phyloP scores from a whole-genome alignment of 305 asterid species.

The Andrographis paniculata region DNA sequence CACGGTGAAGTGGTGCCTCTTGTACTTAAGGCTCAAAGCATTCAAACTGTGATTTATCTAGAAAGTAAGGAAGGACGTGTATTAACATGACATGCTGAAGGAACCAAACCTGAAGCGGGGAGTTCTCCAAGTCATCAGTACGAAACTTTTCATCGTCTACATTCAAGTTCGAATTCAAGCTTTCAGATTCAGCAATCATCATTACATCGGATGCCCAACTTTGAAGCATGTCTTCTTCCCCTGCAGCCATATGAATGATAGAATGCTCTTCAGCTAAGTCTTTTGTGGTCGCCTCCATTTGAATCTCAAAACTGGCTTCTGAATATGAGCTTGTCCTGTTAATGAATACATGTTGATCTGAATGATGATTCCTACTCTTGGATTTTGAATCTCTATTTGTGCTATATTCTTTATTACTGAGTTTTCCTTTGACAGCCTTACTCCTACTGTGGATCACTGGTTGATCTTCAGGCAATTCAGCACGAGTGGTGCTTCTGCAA shows the following conservation, averaged over 20 bases:
- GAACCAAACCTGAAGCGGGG: conserved; percentile 48
- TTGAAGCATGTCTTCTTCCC: conserved; percentile 15
- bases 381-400: conserved; percentile 28
- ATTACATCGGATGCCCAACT: conserved; percentile 27
- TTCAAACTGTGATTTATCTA: too few relatives aligned
- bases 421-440: conserved; percentile 42
- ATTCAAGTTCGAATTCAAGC: conserved; percentile 22
- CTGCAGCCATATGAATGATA: conserved; percentile 22
- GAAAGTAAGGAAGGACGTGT: neutral
- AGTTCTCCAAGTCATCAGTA: conserved; percentile 25
- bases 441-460: conserved; percentile 22
- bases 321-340: conserved; percentile 30
- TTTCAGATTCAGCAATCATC: conserved; percentile 30
- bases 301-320: conserved; percentile 37
- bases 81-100: neutral
- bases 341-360: conserved; percentile 20
- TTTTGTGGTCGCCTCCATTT: conserved; percentile 32
- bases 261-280: conserved; percentile 25
- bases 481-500: conserved; percentile 32
- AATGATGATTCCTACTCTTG: conserved; percentile 31
- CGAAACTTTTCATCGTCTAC: conserved; percentile 19
- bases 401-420: conserved; percentile 25
- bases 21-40: too few relatives aligned
- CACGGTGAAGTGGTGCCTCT: too few relatives aligned
- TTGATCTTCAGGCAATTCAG: conserved; percentile 26